Percentiles rank a stretch among this genome's conserved stretches.
Conservation (phyloP, 257 asterid genomes). For the Osmanthus fragrans region DNA sequence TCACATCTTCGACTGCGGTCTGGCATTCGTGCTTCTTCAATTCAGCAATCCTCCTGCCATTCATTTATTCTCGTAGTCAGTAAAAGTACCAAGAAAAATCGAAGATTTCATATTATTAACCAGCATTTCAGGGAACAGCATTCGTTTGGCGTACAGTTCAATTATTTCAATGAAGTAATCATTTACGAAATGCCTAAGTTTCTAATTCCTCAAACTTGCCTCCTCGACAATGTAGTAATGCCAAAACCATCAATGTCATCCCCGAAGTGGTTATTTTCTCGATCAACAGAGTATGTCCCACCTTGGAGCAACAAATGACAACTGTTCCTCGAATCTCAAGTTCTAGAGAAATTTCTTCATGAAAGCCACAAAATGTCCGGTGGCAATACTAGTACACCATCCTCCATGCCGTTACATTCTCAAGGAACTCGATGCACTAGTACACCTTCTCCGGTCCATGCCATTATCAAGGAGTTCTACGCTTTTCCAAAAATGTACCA, state of each 20-base stretch:
- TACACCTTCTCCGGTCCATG: conserved; percentile 46
- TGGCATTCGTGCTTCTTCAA: conserved; percentile 50
- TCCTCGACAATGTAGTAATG: not conserved
- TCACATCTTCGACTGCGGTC: conserved; percentile 67
- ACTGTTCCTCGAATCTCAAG: conserved; percentile 19
- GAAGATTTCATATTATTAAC: not conserved
- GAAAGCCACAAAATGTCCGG: conserved; percentile 39
- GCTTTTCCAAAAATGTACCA: conserved; percentile 47
- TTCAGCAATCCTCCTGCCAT: conserved; percentile 77
- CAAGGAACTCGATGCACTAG: conserved; percentile 53
- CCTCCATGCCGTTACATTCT: conserved; percentile 35
- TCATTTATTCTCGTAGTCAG: conserved; percentile 23
- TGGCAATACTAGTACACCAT: conserved; percentile 47
- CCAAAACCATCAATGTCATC: conserved; percentile 12
- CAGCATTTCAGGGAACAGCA: conserved; percentile 34
- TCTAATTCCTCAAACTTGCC: conserved; percentile 14
- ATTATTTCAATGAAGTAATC: conserved; percentile 22
- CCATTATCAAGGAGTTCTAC: conserved; percentile 40
- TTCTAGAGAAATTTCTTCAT: conserved; percentile 24
- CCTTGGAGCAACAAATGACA: conserved; percentile 6
- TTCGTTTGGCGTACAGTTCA: conserved; percentile 30
- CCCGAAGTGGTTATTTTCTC: not conserved
- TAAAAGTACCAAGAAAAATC: too few relatives aligned
- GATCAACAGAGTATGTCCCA: conserved; percentile 9
- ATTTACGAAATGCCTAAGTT: conserved; percentile 26